Conservation (phyloP, 2,329 filamentous ascomycete genomes). For the Ophiognomonia clavigignenti-juglandacearum region DNA sequence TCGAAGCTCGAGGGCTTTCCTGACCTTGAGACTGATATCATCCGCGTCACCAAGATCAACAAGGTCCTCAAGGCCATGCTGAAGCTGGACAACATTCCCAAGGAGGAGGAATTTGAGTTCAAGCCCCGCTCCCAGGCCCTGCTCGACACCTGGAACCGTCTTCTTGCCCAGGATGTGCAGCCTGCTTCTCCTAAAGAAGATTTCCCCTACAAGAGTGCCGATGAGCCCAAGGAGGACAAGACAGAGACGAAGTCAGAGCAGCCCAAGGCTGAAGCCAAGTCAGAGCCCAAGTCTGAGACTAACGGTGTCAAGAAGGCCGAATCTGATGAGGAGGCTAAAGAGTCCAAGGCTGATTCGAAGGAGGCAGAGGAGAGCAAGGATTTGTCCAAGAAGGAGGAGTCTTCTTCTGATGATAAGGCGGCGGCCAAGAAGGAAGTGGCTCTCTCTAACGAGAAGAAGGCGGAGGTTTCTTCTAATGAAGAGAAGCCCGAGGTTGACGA, state of each 20-base stretch:
- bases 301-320: constrained; percentile 28
- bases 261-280: constrained; percentile 35
- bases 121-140: constrained; percentile 76
- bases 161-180: constrained; percentile 54
- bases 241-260: too few species aligned
- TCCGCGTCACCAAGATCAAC: constrained; percentile 92
- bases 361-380: constrained; percentile 26
- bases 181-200: constrained; percentile 28
- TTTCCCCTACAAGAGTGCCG: constrained; percentile 38
- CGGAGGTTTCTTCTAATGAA: constrained; percentile 4
- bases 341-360: constrained; percentile 24
- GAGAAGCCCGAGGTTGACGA: constrained; percentile 24
- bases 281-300: constrained; percentile 20
- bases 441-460: constrained; percentile 17
- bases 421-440: constrained; percentile 16
- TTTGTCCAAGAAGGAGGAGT: constrained; percentile 21
- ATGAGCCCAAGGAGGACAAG: constrained; percentile 34
- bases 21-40: constrained; percentile 84
- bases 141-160: constrained; percentile 84
- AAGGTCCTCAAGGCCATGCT: constrained; percentile 95
- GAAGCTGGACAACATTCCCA: constrained; percentile 79
- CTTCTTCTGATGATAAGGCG: constrained; percentile 25
- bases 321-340: constrained; percentile 25
- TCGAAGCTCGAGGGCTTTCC: constrained; percentile 73
- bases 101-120: constrained; percentile 85